Conservation (phyloP, 495 filamentous ascomycete species). For the Hypoxylon lenormandii region DNA sequence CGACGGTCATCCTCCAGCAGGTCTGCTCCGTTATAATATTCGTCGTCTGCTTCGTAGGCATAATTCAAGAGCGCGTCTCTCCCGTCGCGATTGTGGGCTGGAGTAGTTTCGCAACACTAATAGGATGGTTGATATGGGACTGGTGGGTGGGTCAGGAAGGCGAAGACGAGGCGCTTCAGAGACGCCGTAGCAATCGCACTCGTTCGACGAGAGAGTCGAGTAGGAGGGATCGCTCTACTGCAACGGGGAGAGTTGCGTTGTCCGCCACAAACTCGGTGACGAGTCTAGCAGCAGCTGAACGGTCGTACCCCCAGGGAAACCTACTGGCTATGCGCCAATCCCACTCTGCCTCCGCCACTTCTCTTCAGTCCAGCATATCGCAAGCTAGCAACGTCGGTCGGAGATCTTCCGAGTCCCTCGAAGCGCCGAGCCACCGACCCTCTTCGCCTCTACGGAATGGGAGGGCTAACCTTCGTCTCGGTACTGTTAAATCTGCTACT, state of each 20-base stretch:
- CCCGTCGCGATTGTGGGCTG: conserved; percentile 87
- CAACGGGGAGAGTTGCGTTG: conserved; percentile 24
- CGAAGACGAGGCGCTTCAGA: conserved; percentile 52
- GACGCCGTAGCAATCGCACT: conserved; percentile 49
- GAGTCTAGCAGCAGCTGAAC: conserved; percentile 50
- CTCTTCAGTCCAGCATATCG: conserved; percentile 53
- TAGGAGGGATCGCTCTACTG: conserved; percentile 45
- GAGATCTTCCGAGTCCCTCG: conserved; percentile 42
- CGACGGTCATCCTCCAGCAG: conserved; percentile 96
- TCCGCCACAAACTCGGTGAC: conserved; percentile 59
- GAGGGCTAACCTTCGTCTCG: conserved; percentile 56
- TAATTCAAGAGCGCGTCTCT: conserved; percentile 83
- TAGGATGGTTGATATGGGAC: conserved; percentile 94
- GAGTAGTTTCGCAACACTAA: conserved; percentile 81
- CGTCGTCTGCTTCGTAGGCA: conserved; percentile 90
- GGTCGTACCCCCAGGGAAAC: conserved; percentile 42
- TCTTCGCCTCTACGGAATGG: conserved; percentile 45
- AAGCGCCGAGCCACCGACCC: conserved; percentile 39
- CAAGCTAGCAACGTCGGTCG: conserved; percentile 49
- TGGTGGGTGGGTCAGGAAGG: conserved; percentile 77
- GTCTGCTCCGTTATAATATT: conserved; percentile 94
- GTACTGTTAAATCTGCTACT: conserved; percentile 83
- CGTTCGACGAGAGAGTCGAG: conserved; percentile 42
- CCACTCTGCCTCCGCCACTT: conserved; percentile 53
- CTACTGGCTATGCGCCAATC: conserved; percentile 34